phyloP scores from a whole-genome alignment of 306 rosid genomes.

The Chamaecrista fasciculata region DNA sequence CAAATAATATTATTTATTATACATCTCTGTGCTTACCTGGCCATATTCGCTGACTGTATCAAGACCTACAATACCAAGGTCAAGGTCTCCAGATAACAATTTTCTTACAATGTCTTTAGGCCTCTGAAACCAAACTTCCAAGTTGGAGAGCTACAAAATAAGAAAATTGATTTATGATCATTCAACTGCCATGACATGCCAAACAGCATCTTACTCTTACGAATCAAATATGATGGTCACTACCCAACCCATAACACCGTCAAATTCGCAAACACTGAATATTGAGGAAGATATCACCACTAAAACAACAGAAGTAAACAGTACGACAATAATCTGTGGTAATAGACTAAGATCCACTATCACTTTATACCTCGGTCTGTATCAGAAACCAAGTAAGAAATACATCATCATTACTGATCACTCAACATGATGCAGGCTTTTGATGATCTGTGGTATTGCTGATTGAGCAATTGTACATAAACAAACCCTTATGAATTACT shows the following conservation, averaged over 20 bases:
- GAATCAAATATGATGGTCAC: not conserved
- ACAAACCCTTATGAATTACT: not conserved
- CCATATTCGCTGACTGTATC: constrained; percentile 75
- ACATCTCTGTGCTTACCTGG: constrained; percentile 44
- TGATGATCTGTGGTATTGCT: not conserved
- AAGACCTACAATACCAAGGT: constrained; percentile 91
- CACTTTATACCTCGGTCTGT: not conserved
- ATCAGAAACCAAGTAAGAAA: not conserved
- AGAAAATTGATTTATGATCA: not conserved
- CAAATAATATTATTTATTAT: not conserved
- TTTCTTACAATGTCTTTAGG: constrained; percentile 86
- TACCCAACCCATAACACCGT: not conserved
- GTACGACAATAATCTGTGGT: not conserved
- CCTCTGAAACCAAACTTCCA: constrained; percentile 93
- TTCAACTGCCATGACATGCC: not conserved
- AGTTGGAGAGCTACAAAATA: constrained; percentile 58
- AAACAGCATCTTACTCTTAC: not conserved
- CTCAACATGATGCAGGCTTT: not conserved
- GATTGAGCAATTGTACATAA: not conserved
- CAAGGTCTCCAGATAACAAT: constrained; percentile 81
- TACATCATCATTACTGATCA: not conserved
- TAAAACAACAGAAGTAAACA: not conserved
- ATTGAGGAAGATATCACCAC: not conserved
- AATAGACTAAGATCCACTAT: not conserved
- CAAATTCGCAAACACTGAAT: not conserved